These are phyloP conservation scores for Neltuma alba DNA, from an alignment of 306 rosid genomes.

Conservation along the genomic window DNA sequence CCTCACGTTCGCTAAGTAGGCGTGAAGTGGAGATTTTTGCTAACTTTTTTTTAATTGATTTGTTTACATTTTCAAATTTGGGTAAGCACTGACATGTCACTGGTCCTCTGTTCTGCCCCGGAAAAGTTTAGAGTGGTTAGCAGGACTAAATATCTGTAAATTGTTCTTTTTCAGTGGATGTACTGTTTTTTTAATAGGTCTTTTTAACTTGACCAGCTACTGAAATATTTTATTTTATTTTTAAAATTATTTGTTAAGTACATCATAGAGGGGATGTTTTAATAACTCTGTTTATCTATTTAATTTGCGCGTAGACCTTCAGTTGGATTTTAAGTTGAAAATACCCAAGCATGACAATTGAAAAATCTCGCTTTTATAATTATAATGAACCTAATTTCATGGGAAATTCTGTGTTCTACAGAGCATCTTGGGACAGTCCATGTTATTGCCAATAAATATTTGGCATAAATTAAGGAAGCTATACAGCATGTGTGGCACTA, in stretches of 20 bases:
- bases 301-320: not conserved
- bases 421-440: not conserved
- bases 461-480: not conserved
- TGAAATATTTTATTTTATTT: not conserved
- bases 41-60: conserved; percentile 27
- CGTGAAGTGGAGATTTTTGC: conserved; percentile 37
- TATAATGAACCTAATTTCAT: not conserved
- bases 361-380: not conserved
- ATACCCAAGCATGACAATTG: not conserved
- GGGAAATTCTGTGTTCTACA: not conserved
- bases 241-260: not conserved
- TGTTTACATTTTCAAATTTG: conserved; percentile 19
- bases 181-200: not conserved
- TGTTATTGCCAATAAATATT: not conserved
- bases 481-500: not conserved
- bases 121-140: conserved; percentile 12
- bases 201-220: not conserved
- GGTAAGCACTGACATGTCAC: conserved; percentile 21
- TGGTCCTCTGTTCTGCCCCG: conserved; percentile 23
- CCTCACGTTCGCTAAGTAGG: conserved; percentile 29
- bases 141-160: conserved; percentile 36
- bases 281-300: not conserved
- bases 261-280: not conserved
- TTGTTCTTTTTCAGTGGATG: not conserved
- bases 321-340: not conserved